phyloP scores from a whole-genome alignment of 257 asterid species.

The Penstemon newberryi region DNA sequence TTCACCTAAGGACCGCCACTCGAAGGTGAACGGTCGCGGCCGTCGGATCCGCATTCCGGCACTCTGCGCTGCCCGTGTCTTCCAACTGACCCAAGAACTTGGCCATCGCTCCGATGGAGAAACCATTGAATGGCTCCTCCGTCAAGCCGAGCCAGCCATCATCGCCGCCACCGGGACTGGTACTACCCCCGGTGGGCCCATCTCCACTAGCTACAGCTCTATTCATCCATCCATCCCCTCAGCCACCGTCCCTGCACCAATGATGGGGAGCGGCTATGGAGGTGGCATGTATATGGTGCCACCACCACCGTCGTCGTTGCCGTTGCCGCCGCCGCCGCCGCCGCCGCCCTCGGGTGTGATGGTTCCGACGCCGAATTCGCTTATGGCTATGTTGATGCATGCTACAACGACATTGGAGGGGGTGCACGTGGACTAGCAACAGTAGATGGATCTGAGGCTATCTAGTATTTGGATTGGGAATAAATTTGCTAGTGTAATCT shows the following conservation, averaged over 20 bases:
- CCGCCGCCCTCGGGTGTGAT: too few species aligned
- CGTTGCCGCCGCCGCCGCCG: too few species aligned
- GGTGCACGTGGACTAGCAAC: slow-evolving; percentile 38
- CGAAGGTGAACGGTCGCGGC: slow-evolving; percentile 83
- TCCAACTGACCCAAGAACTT: slow-evolving; percentile 76
- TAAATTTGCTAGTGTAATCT: too few species aligned
- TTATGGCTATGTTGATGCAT: too few species aligned
- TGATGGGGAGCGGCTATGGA: slow-evolving; percentile 53
- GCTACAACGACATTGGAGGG: too few species aligned
- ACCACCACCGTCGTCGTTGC: too few species aligned
- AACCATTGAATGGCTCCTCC: slow-evolving; percentile 87
- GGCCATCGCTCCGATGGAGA: slow-evolving; percentile 79
- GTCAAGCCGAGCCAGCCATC: slow-evolving; percentile 62
- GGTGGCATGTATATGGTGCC: too few species aligned
- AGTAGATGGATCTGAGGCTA: neutral
- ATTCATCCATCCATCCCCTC: slow-evolving; percentile 26
- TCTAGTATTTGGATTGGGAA: neutral
- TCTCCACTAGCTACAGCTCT: slow-evolving; percentile 33
- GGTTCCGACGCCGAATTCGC: too few species aligned
- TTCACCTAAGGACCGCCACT: slow-evolving; percentile 62
- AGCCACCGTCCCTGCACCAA: slow-evolving; percentile 21
- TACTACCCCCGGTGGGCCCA: slow-evolving; percentile 45
- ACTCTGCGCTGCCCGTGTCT: slow-evolving; percentile 72
- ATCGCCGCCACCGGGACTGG: slow-evolving; percentile 72
- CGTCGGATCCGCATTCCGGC: slow-evolving; percentile 83